phyloP scores from a whole-genome alignment of 306 rosid species.

The Castanea mollissima region DNA sequence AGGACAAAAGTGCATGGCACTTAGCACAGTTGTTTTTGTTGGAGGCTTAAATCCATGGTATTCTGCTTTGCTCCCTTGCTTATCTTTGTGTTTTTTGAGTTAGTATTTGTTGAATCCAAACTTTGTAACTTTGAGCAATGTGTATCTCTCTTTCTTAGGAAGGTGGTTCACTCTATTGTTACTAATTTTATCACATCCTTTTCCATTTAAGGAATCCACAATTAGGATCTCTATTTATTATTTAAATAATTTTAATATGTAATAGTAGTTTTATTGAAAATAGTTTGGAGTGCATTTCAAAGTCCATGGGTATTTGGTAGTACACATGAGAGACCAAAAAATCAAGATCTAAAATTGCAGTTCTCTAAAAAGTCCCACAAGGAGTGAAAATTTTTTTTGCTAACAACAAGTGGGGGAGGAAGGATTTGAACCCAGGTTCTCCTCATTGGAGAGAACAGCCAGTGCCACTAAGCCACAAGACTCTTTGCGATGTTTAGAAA shows the following conservation, averaged over 20 bases:
- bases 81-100: background rate
- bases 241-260: background rate
- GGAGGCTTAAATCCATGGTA: conserved; percentile 60
- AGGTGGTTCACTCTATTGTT: background rate
- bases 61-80: background rate
- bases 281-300: background rate
- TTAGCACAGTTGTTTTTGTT: conserved; percentile 61
- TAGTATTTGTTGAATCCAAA: background rate
- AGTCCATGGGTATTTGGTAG: background rate
- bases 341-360: background rate
- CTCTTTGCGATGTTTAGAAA: too few species aligned
- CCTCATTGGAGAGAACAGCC: too few species aligned
- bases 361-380: background rate
- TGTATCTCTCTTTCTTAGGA: background rate
- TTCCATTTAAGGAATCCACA: background rate
- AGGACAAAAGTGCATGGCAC: conserved; percentile 67
- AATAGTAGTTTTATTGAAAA: too few species aligned
- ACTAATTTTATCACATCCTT: background rate
- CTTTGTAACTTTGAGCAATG: background rate
- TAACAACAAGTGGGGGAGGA: too few species aligned
- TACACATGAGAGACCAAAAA: background rate
- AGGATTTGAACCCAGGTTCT: too few species aligned
- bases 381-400: background rate
- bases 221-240: background rate
- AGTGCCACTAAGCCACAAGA: too few species aligned